These are phyloP conservation scores for Pythium volutum DNA, from an alignment of 352 stramenopile species.

Conservation along the genomic window DNA sequence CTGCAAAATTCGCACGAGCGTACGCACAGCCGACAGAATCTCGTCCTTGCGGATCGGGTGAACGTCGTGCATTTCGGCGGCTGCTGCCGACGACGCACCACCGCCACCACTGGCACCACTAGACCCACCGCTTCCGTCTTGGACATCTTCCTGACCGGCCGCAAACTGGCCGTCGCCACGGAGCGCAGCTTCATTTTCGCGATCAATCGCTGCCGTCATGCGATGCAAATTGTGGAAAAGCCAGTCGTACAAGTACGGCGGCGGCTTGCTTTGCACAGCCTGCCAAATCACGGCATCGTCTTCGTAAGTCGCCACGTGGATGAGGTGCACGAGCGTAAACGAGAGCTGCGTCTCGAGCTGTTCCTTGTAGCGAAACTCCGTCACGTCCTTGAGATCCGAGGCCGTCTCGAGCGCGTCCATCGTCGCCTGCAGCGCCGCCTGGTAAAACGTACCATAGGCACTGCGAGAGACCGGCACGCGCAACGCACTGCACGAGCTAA, in stretches of 20 bases:
- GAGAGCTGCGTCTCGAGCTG: slow-evolving; percentile 85
- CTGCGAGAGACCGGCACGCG: slow-evolving; percentile 65
- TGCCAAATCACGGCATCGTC: slow-evolving; percentile 70
- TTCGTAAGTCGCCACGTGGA: slow-evolving; percentile 70
- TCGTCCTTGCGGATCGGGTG: slow-evolving; percentile 82
- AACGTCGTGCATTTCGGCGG: slow-evolving; percentile 58
- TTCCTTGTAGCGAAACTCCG: slow-evolving; percentile 89
- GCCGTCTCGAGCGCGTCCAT: slow-evolving; percentile 81
- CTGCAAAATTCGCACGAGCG: slow-evolving; percentile 74
- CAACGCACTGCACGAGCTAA: slow-evolving; percentile 75
- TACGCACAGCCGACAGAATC: slow-evolving; percentile 68
- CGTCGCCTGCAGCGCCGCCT: slow-evolving; percentile 52
- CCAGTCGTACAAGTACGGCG: slow-evolving; percentile 86
- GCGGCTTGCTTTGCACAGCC: slow-evolving; percentile 59
- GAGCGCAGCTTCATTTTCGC: slow-evolving; percentile 35
- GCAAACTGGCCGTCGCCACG: slow-evolving; percentile 26
- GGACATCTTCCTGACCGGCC: slow-evolving; percentile 14
- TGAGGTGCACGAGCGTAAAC: slow-evolving; percentile 82
- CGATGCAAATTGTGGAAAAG: slow-evolving; percentile 85
- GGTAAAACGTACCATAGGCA: slow-evolving; percentile 74
- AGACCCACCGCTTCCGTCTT: slow-evolving; percentile 20
- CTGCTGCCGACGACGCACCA: slow-evolving; percentile 6
- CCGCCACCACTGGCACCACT: slow-evolving; percentile 20
- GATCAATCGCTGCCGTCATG: slow-evolving; percentile 67
- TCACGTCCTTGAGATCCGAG: slow-evolving; percentile 84